Evolutionary conservation across 257 asterid species (phyloP), one percentile per base, ranked within the genome.

Genomic region (Lavandula angustifolia): DNA sequence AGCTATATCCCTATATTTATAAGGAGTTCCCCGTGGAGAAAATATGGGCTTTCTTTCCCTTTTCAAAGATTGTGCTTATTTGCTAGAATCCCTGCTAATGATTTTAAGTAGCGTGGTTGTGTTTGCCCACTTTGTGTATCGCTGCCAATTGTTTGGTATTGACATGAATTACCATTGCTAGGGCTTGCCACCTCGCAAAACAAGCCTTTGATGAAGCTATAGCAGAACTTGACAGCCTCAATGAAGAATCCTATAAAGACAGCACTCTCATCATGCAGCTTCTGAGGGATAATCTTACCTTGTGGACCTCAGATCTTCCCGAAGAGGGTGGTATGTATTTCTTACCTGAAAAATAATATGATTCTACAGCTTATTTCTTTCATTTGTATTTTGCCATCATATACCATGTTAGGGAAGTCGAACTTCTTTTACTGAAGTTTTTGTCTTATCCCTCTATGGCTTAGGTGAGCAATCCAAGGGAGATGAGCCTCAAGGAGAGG

Each of bases 201-300:
- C 89, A 82, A 73, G 72, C 86, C n/a, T 76, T 76, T 56, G 81
- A 76, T 56, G 81, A 86, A 78, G 95, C 95, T 16, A 86, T 86
- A 33, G 87, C 91, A 0, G 95, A 86, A 72, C 87, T 84, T 4
- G 95, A 84, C 73, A 86, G 89, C 66, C 85, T 86, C 18, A 82
- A 82, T 40, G 95, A 86, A 73, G 91, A 84, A 31, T 82, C 88
- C 37, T 86, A 82, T 82, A 84, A 86, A 69, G 95, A 86, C 64
- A 86, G 89, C 81, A 86, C 91, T 73, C 84, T 86, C 68, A 86
- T 86, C 70, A 82, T 86, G 95, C 95, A 86, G 84, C 91, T 86
- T 71, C 87, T 84, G 14, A 58, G 95, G 63, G 95, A 86, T 70
- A 86, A 86, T 68, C 88, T 84, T 47, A 84, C 88, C 32, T 63